Conservation (phyloP, 2,329 filamentous ascomycete genomes). For the Diaporthe destruens region DNA sequence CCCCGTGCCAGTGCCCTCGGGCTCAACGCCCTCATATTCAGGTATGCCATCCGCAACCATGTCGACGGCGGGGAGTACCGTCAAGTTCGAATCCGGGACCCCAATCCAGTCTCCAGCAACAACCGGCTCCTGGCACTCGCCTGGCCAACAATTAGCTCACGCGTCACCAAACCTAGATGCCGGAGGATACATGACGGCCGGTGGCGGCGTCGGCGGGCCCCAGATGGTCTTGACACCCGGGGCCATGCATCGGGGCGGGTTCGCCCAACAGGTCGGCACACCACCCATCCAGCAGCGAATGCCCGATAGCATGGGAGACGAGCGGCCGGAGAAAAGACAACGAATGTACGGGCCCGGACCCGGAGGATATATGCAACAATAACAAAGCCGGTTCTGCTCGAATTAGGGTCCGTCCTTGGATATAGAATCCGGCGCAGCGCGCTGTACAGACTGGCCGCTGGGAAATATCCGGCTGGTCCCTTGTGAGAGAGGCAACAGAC, state of each 20-base stretch:
- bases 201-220: slow-evolving; percentile 59
- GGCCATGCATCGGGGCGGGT: slow-evolving; percentile 51
- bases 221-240: slow-evolving; percentile 56
- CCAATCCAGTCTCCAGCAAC: slow-evolving; percentile 68
- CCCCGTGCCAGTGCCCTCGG: slow-evolving; percentile 40
- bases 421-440: slow-evolving; percentile 20
- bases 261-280: slow-evolving; percentile 49
- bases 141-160: slow-evolving; percentile 62
- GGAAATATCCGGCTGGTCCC: slow-evolving; percentile 22
- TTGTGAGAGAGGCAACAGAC: slow-evolving; percentile 10
- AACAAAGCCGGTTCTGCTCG: slow-evolving; percentile 36
- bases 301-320: slow-evolving; percentile 52
- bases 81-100: slow-evolving; percentile 65
- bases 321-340: slow-evolving; percentile 66
- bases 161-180: slow-evolving; percentile 60
- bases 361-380: slow-evolving; percentile 55
- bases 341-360: slow-evolving; percentile 60
- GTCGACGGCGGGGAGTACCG: slow-evolving; percentile 49
- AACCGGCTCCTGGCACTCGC: slow-evolving; percentile 63
- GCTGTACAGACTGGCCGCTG: slow-evolving; percentile 26
- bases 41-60: slow-evolving; percentile 51
- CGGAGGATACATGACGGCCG: slow-evolving; percentile 50
- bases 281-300: slow-evolving; percentile 51
- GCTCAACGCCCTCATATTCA: slow-evolving; percentile 46
- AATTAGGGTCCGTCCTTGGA: background rate